These are phyloP conservation scores for Aspergillus baeticus DNA, from an alignment of 495 filamentous ascomycete species.

Conservation along the genomic window DNA sequence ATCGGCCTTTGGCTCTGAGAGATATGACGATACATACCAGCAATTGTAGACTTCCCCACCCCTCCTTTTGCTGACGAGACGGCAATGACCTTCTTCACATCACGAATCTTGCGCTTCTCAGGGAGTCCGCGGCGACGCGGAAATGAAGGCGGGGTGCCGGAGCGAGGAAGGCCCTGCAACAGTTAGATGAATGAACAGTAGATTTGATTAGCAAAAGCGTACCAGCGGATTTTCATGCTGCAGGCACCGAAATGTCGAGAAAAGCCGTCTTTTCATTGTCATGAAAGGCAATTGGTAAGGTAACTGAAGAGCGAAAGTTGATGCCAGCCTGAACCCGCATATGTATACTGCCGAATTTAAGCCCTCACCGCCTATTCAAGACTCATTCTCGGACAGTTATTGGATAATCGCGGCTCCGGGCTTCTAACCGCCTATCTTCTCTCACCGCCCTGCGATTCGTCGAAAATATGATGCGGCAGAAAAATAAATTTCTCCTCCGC, in stretches of 20 bases:
- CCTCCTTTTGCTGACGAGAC: slow-evolving; percentile 96
- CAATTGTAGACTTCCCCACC: slow-evolving; percentile 93
- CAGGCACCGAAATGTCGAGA: slow-evolving; percentile 62
- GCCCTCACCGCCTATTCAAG: slow-evolving; percentile 29
- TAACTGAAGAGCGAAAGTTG: not conserved
- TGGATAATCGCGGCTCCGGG: too few species aligned
- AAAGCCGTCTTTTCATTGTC: slow-evolving; percentile 35
- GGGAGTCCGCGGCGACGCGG: slow-evolving; percentile 84
- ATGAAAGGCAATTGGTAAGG: slow-evolving; percentile 3
- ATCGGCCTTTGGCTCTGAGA: not conserved
- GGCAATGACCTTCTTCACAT: slow-evolving; percentile 84
- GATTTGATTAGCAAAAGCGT: not conserved
- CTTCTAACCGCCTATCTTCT: slow-evolving; percentile 10
- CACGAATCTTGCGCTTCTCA: slow-evolving; percentile 70
- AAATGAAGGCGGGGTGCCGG: slow-evolving; percentile 68
- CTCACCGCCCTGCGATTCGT: slow-evolving; percentile 27
- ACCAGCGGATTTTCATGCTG: slow-evolving; percentile 94
- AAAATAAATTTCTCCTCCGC: slow-evolving; percentile 34
- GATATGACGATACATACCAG: slow-evolving; percentile 48
- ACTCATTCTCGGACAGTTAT: too few species aligned
- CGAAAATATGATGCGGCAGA: slow-evolving; percentile 24
- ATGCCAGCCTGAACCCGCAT: slow-evolving; percentile 9
- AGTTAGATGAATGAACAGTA: not conserved
- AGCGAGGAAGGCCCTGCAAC: slow-evolving; percentile 73
- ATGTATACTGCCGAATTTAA: slow-evolving; percentile 27